A percentile compares a stretch with the other conserved stretches of the same genome.
phyloP scores from a whole-genome alignment of 2,329 filamentous ascomycete species.

The Colletotrichum tanaceti region DNA sequence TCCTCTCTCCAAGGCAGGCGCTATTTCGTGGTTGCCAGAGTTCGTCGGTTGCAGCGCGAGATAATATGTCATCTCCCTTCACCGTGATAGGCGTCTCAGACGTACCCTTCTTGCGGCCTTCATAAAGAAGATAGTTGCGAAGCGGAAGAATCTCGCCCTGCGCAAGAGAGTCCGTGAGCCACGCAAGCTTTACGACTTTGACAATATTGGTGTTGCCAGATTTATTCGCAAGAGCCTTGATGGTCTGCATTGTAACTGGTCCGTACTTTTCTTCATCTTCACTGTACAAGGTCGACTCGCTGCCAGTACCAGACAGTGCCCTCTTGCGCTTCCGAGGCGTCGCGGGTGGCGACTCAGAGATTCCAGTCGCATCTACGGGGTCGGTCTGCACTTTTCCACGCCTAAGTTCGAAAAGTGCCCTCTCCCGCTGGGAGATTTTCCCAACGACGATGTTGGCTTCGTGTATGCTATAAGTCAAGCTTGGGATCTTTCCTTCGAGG shows the following conservation, averaged over 20 bases:
- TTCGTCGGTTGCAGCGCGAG: constrained; percentile 36
- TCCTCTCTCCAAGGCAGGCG: background rate
- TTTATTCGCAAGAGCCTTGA: background rate
- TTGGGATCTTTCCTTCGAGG: constrained; percentile 72
- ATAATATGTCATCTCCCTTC: constrained; percentile 42
- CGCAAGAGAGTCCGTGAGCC: constrained; percentile 67
- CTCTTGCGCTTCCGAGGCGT: constrained; percentile 1
- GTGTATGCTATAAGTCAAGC: constrained; percentile 75
- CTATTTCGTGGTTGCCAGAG: background rate
- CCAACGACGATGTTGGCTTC: constrained; percentile 82
- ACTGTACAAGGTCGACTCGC: constrained; percentile 42
- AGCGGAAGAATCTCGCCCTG: constrained; percentile 59
- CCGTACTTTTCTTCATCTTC: constrained; percentile 12
- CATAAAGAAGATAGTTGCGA: constrained; percentile 65
- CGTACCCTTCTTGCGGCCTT: constrained; percentile 52
- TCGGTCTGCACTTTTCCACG: constrained; percentile 71
- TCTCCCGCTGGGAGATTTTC: constrained; percentile 74
- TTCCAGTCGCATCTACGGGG: constrained; percentile 51
- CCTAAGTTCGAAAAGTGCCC: constrained; percentile 83
- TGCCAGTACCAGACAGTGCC: constrained; percentile 41
- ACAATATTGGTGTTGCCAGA: constrained; percentile 47
- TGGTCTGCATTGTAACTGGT: background rate
- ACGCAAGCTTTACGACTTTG: constrained; percentile 68
- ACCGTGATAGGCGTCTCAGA: background rate
- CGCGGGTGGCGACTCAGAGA: background rate